These are phyloP conservation scores for Coriaria nepalensis DNA, from an alignment of 306 rosid species.

Conservation along the genomic window DNA sequence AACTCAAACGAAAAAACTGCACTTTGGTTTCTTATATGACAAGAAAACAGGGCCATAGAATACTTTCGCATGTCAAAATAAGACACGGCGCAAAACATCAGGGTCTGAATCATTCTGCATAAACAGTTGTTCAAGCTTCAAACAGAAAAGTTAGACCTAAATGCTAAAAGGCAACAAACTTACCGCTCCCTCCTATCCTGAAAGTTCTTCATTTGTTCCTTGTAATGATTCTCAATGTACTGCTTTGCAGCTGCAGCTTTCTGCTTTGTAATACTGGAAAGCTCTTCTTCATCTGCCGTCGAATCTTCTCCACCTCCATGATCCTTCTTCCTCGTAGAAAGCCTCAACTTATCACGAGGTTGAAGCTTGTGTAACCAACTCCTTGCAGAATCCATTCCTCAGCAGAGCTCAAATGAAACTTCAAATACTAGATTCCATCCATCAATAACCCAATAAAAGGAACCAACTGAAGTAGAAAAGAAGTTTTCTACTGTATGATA, in stretches of 20 bases:
- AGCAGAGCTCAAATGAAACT: conserved; percentile 2
- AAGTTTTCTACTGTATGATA: no score
- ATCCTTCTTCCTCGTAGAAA: conserved; percentile 47
- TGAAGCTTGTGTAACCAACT: conserved; percentile 86
- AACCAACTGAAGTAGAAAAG: no score
- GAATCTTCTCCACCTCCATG: conserved; percentile 27
- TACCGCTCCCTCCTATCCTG: conserved; percentile 96
- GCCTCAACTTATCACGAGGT: conserved; percentile 57
- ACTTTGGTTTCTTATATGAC: no score
- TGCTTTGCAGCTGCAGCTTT: conserved; percentile 89
- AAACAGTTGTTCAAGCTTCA: no score
- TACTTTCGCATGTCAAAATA: no score
- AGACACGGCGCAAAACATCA: no score
- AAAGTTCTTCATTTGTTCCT: conserved; percentile 91
- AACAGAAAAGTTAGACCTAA: no score
- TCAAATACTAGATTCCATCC: conserved; percentile 20
- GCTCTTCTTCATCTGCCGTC: conserved; percentile 42
- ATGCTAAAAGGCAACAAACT: conserved; percentile 6
- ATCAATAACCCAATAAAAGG: no score
- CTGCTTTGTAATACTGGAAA: conserved; percentile 72
- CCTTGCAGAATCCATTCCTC: conserved; percentile 82
- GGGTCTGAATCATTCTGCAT: no score
- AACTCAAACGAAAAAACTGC: no score
- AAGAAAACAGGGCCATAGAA: no score
- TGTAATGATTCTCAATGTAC: conserved; percentile 91